Percentiles rank a stretch among this genome's conserved stretches.
Conservation (phyloP, 148 eudicot species). For the Vaccinium darrowii region DNA sequence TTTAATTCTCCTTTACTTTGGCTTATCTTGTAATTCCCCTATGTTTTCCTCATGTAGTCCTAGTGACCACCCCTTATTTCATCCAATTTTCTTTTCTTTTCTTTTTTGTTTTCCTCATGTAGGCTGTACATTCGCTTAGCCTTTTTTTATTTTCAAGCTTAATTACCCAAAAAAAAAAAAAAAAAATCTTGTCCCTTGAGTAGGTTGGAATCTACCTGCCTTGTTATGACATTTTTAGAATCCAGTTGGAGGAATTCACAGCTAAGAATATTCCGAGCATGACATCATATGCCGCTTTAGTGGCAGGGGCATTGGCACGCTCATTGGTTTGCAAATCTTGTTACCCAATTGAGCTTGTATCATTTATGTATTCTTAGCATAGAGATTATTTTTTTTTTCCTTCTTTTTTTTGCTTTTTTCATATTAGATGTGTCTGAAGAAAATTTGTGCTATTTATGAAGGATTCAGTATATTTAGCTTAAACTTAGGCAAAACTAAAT, state of each 20-base stretch:
- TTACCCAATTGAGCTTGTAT: slow-evolving; percentile 94
- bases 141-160: too few relatives aligned
- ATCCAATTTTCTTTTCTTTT: too few relatives aligned
- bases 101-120: too few relatives aligned
- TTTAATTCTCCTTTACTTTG: too few relatives aligned
- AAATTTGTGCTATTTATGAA: not conserved
- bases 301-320: slow-evolving; percentile 92
- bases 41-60: too few relatives aligned
- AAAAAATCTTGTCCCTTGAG: slow-evolving; percentile 15
- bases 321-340: slow-evolving; percentile 93
- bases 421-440: not conserved
- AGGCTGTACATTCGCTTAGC: too few relatives aligned
- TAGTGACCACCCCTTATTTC: too few relatives aligned
- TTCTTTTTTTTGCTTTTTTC: not conserved
- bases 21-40: too few relatives aligned
- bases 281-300: slow-evolving; percentile 69
- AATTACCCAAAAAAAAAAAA: too few relatives aligned
- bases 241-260: slow-evolving; percentile 52
- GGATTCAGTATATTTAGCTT: not conserved
- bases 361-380: not conserved
- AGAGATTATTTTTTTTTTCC: not conserved
- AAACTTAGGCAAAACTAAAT: not conserved
- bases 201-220: slow-evolving; percentile 98
- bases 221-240: slow-evolving; percentile 79
- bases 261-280: slow-evolving; percentile 60